Conservation (phyloP, 169 alveolate species). For the Pseudocohnilembus persalinus region DNA sequence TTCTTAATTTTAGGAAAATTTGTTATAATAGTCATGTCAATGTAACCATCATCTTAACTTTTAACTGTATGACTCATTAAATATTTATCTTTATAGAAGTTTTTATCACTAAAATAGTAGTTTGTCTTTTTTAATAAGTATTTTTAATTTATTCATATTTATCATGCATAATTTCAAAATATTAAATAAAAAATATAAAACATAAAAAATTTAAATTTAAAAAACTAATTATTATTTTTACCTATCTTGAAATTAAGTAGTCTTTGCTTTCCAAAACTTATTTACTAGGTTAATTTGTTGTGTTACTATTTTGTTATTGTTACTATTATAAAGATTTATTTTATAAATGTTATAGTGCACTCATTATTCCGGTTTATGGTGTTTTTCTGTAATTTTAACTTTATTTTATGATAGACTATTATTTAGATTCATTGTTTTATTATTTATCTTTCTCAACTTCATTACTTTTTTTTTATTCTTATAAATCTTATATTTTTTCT, state of each 20-base stretch:
- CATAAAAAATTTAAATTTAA: too few species aligned
- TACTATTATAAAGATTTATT: too few species aligned
- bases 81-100: slow-evolving; percentile 3
- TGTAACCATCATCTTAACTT: slow-evolving; percentile 3
- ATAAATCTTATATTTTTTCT: too few species aligned
- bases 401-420: too few species aligned
- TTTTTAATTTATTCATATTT: neutral
- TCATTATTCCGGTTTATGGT: too few species aligned
- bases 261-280: neutral
- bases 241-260: neutral
- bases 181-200: neutral
- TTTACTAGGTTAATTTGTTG: neutral
- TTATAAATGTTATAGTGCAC: too few species aligned
- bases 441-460: too few species aligned
- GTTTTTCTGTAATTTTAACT: too few species aligned
- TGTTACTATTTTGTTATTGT: too few species aligned
- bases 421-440: too few species aligned
- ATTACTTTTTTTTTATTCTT: too few species aligned
- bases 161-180: neutral
- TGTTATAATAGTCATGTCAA: neutral
- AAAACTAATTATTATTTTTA: too few species aligned
- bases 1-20: neutral
- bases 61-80: slow-evolving; percentile 2
- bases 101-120: slow-evolving; percentile 17
- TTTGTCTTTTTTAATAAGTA: neutral